Percentiles rank a stretch among this genome's conserved stretches.
Evolutionary conservation across 805 yeast species (phyloP).

Genomic region (Yarrowia alimentaria): DNA sequence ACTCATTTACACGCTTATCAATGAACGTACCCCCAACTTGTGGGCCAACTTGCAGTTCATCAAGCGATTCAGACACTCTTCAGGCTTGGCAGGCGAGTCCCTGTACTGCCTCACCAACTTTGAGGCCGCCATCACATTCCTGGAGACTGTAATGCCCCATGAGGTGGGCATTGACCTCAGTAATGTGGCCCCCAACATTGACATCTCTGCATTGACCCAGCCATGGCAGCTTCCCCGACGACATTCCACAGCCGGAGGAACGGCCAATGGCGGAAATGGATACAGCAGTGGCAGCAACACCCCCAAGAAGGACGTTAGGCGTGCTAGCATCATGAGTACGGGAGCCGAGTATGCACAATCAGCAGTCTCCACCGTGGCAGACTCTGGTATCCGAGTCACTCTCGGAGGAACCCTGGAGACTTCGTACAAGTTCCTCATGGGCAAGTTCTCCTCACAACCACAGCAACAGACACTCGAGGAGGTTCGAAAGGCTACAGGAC

Average conservation of each 20-base stretch:
- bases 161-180: slow-evolving; percentile 37
- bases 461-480: slow-evolving; percentile 24
- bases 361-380: slow-evolving; percentile 21
- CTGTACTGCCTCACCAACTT: slow-evolving; percentile 46
- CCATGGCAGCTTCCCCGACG: slow-evolving; percentile 21
- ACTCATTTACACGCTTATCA: slow-evolving; percentile 40
- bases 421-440: slow-evolving; percentile 38
- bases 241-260: slow-evolving; percentile 10
- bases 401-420: slow-evolving; percentile 40
- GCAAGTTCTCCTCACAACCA: slow-evolving; percentile 31
- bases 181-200: slow-evolving; percentile 32
- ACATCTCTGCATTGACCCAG: slow-evolving; percentile 30
- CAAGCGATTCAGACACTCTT: slow-evolving; percentile 43
- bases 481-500: slow-evolving; percentile 14
- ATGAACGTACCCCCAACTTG: slow-evolving; percentile 38
- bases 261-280: too few species aligned
- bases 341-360: slow-evolving; percentile 16
- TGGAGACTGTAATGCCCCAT: slow-evolving; percentile 40
- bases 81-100: slow-evolving; percentile 43
- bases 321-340: slow-evolving; percentile 4
- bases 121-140: slow-evolving; percentile 44
- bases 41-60: slow-evolving; percentile 42
- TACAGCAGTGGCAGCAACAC: slow-evolving; percentile 15
- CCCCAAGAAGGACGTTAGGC: neutral
- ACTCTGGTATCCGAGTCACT: slow-evolving; percentile 31